These are phyloP conservation scores for Xylaria castorea DNA, from an alignment of 495 filamentous ascomycete species.

Conservation along the genomic window DNA sequence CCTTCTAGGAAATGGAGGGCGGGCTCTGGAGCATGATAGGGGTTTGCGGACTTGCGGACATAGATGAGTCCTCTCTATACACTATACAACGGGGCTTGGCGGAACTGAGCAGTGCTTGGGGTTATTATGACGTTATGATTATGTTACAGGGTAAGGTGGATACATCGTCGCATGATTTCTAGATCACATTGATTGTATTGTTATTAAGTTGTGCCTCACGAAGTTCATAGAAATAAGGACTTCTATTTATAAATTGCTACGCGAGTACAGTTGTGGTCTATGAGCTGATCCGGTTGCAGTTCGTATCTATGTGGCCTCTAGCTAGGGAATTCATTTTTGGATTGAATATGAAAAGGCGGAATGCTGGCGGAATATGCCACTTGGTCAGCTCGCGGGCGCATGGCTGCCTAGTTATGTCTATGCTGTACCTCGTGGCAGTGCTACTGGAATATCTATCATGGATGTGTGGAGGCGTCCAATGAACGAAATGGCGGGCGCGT, in stretches of 20 bases:
- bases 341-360: neutral
- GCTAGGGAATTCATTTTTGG: neutral
- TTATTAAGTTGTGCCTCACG: neutral
- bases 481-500: neutral
- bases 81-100: neutral
- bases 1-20: neutral
- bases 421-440: conserved; percentile 3
- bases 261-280: neutral
- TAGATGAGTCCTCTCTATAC: neutral
- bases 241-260: neutral
- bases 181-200: neutral
- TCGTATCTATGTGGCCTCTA: neutral
- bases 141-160: neutral
- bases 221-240: neutral
- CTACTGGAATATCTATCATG: neutral
- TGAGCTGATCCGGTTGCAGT: neutral
- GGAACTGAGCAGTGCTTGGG: neutral
- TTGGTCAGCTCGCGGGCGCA: neutral
- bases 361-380: neutral
- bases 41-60: neutral
- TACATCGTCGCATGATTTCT: neutral
- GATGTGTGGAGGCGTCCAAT: neutral
- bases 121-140: neutral
- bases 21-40: too few species aligned
- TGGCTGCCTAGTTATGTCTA: neutral